These are phyloP conservation scores for Lagerstroemia speciosa DNA, from an alignment of 345 rosid genomes.

Conservation along the genomic window DNA sequence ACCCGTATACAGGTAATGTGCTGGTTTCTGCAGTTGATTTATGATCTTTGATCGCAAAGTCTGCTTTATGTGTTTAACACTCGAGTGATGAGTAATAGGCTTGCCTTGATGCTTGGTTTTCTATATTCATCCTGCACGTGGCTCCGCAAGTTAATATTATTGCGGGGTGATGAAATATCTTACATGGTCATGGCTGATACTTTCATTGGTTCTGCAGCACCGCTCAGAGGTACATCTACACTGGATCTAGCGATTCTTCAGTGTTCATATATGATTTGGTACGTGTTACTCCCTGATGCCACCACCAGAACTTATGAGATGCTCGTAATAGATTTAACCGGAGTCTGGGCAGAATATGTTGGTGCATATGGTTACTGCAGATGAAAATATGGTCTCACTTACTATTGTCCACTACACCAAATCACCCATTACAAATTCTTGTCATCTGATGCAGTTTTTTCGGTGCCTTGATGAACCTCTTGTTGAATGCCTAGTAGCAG, in stretches of 20 bases:
- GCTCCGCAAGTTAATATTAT: background rate
- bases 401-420: no score
- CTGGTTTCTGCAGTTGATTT: background rate
- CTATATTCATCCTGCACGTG: background rate
- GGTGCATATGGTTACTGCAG: no score
- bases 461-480: no score
- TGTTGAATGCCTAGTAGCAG: background rate
- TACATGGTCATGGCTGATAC: background rate
- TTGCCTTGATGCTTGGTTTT: background rate
- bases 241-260: constrained; percentile 42
- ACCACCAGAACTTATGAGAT: background rate
- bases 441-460: no score
- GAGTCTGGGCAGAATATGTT: background rate
- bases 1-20: constrained; percentile 45
- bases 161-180: background rate
- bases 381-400: no score
- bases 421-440: no score
- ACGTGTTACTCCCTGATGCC: constrained; percentile 3
- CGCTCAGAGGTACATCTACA: constrained; percentile 57
- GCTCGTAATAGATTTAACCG: background rate
- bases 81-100: background rate
- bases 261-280: constrained; percentile 62
- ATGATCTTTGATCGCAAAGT: background rate
- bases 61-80: background rate
- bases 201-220: constrained; percentile 39